Percentiles rank a stretch among this genome's conserved stretches.
Evolutionary conservation across 2,329 filamentous ascomycete species (phyloP).

Genomic region (Arachnomyces sp.): DNA sequence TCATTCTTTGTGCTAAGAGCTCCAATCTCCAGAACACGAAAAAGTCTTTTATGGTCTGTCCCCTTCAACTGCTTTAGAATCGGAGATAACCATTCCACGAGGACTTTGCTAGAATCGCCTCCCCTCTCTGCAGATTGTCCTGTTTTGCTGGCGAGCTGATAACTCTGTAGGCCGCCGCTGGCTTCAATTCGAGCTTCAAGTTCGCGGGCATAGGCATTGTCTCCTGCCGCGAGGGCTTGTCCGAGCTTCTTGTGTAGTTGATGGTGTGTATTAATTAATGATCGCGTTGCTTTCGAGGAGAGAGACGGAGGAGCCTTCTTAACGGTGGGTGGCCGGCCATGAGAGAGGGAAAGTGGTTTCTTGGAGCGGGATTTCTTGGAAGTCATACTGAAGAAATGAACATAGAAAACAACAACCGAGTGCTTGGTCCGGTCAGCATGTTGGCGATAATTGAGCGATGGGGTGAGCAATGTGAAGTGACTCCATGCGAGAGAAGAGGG

Average conservation of each 20-base stretch:
- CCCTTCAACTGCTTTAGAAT: slow-evolving; percentile 17
- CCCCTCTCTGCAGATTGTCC: slow-evolving; percentile 55
- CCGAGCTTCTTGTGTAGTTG: slow-evolving; percentile 51
- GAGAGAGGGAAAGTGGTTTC: slow-evolving; percentile 33
- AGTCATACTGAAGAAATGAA: slow-evolving; percentile 16
- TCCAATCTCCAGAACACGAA: slow-evolving; percentile 80
- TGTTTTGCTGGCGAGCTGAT: slow-evolving; percentile 56
- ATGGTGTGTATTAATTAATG: slow-evolving; percentile 54
- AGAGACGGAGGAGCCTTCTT: slow-evolving; percentile 33
- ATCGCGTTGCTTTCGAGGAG: slow-evolving; percentile 51
- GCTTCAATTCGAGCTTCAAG: slow-evolving; percentile 45
- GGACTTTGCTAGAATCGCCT: slow-evolving; percentile 55
- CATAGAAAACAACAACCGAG: too few relatives aligned
- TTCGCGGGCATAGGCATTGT: slow-evolving; percentile 32
- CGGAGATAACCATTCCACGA: slow-evolving; percentile 51
- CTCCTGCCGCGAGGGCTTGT: slow-evolving; percentile 42
- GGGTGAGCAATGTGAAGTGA: too few relatives aligned
- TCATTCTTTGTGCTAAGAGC: slow-evolving; percentile 78
- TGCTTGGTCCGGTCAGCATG: too few relatives aligned
- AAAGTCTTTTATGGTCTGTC: slow-evolving; percentile 10
- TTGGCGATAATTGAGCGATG: too few relatives aligned
- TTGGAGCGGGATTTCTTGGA: slow-evolving; percentile 24
- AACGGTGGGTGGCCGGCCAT: slow-evolving; percentile 38
- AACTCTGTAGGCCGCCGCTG: slow-evolving; percentile 53
- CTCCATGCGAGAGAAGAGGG: too few relatives aligned